Conservation (phyloP, 345 rosid species). For the Cochlearia excelsa region DNA sequence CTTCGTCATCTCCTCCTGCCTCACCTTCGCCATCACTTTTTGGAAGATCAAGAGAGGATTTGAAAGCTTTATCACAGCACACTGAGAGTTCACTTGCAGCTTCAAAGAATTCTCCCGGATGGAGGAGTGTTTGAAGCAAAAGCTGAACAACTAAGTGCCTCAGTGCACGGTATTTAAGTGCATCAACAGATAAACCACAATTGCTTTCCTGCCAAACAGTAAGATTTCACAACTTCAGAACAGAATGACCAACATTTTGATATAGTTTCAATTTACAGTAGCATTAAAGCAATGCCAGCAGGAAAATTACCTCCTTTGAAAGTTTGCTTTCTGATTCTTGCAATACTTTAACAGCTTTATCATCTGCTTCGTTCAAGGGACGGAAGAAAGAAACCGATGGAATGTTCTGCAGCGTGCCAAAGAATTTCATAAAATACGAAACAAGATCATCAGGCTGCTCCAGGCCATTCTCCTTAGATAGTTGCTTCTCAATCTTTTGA, state of each 20-base stretch:
- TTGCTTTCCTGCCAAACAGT: slow-evolving; percentile 66
- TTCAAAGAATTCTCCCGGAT: slow-evolving; percentile 76
- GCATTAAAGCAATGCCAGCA: slow-evolving; percentile 13
- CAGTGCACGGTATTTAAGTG: slow-evolving; percentile 58
- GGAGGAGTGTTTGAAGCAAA: slow-evolving; percentile 83
- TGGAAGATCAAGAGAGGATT: slow-evolving; percentile 50
- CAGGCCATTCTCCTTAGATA: slow-evolving; percentile 40
- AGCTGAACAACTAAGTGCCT: slow-evolving; percentile 79
- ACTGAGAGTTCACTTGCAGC: slow-evolving; percentile 76
- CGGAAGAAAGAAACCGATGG: slow-evolving; percentile 93
- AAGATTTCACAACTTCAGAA: slow-evolving; percentile 13
- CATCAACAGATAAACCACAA: slow-evolving; percentile 39
- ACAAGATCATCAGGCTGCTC: slow-evolving; percentile 76
- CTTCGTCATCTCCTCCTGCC: slow-evolving; percentile 44
- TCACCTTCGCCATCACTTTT: slow-evolving; percentile 64
- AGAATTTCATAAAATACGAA: slow-evolving; percentile 74
- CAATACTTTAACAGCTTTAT: slow-evolving; percentile 60
- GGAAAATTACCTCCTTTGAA: slow-evolving; percentile 57
- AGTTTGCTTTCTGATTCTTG: slow-evolving; percentile 71
- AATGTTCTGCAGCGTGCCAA: slow-evolving; percentile 77
- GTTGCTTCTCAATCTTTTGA: slow-evolving; percentile 59
- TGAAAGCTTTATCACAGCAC: slow-evolving; percentile 79
- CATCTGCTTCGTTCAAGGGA: slow-evolving; percentile 71
- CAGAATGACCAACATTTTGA: slow-evolving; percentile 7
- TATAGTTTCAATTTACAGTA: background rate